Base-by-base conservation (phyloP, 2,329 filamentous ascomycete species). In the Botrytis squamosa region DNA sequence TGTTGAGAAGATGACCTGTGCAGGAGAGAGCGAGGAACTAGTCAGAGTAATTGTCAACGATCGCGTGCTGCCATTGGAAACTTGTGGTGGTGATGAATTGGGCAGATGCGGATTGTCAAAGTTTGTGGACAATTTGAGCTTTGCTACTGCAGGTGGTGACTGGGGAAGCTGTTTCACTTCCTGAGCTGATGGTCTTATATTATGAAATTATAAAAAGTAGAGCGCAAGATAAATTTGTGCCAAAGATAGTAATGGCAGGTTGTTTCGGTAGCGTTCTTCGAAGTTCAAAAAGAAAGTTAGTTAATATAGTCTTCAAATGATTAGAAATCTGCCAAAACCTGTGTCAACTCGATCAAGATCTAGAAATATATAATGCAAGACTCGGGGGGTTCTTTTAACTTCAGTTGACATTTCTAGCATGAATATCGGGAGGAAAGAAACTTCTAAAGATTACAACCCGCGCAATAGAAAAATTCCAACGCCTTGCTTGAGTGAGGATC, bases 11-110 rank as follows among this genome's bases (percentile, higher is more conserved):
- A 90, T 97, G 88, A 83, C 82, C 59, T 98, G 95, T 81, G 81
- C 81, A 3, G 77, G 77, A 20, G 81, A 83, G n/a, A 76, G 83
- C 2, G 89, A 93, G 79, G 92, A 96, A 81, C 85, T 92, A 70
- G 93, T 98, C 18, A 87, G 95, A 55, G 86, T 97, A 7, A 83
- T 98, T 74, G 85, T 98, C 52, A 97, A 98, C 82, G 94, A 97
- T 80, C 88, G 93, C 38, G 93, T 97, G 3, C 85, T 95, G 74
- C 89, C 90, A 18, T 82, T 97, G 22, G 84, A 88, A 77, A 90
- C 87, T 67, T 98, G 95, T 82, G 86, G 85, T 18, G 90, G 86
- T 5, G 94, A 97, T 82, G 79, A 82, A 67, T 82, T 91, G 70
- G 94, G 94, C 3, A 86, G 92, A 44, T 98, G 95, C 81, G 87